A percentile compares a stretch with the other conserved stretches of the same genome.
phyloP scores from a whole-genome alignment of 2,329 filamentous ascomycete genomes.

The Moelleriella libera region DNA sequence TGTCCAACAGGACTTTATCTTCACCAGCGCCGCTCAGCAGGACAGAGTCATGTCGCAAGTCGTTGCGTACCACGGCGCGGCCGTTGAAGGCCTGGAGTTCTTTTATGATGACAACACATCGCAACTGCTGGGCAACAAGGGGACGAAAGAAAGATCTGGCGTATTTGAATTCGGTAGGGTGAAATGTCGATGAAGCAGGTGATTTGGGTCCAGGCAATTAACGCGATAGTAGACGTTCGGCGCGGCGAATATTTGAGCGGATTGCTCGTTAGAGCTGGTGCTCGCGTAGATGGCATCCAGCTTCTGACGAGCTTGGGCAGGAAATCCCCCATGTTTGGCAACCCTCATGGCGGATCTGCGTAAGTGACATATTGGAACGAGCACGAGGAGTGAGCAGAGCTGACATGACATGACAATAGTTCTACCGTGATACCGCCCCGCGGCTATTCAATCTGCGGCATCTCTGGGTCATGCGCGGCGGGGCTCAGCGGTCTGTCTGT shows the following conservation, averaged over 20 bases:
- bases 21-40: conserved; percentile 52
- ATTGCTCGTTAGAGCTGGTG: conserved; percentile 67
- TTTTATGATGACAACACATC: conserved; percentile 75
- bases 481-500: conserved; percentile 83
- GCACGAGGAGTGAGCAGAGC: not conserved
- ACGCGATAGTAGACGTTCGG: conserved; percentile 51
- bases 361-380: conserved; percentile 35
- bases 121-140: conserved; percentile 75
- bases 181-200: not conserved
- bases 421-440: conserved; percentile 79
- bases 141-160: conserved; percentile 54
- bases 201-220: not conserved
- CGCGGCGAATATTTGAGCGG: conserved; percentile 79
- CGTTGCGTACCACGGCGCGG: conserved; percentile 61
- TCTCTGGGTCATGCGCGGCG: conserved; percentile 65
- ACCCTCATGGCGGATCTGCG: conserved; percentile 65
- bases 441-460: conserved; percentile 77
- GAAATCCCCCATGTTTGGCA: conserved; percentile 75
- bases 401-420: conserved; percentile 28
- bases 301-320: conserved; percentile 82
- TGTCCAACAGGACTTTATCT: conserved; percentile 56
- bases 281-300: conserved; percentile 80
- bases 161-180: conserved; percentile 60
- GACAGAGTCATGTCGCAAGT: conserved; percentile 64
- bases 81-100: conserved; percentile 81